Evolutionary conservation across 2,329 filamentous ascomycete species (phyloP).

Genomic region (Microascus cirrosus): DNA sequence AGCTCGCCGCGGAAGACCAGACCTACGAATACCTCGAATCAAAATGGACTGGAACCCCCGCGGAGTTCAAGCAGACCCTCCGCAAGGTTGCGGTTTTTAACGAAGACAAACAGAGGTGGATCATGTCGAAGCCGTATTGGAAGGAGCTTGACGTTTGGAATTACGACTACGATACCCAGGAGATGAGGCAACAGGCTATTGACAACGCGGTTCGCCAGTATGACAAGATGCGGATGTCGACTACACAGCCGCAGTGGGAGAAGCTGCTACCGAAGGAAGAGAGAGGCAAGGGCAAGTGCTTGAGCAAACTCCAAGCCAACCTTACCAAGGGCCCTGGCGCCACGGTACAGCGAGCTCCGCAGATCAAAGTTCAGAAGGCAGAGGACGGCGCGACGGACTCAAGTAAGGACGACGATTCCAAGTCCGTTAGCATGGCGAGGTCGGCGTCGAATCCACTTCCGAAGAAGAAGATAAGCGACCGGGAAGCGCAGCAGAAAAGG

Average conservation of each 20-base stretch:
- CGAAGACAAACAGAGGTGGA: slow-evolving; percentile 36
- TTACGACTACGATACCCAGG: slow-evolving; percentile 41
- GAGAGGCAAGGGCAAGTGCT: slow-evolving; percentile 43
- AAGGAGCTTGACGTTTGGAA: slow-evolving; percentile 55
- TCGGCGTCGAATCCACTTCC: slow-evolving; percentile 39
- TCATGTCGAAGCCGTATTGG: slow-evolving; percentile 45
- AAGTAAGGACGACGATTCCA: slow-evolving; percentile 16
- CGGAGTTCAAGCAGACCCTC: slow-evolving; percentile 43
- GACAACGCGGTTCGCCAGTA: slow-evolving; percentile 49
- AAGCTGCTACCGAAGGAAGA: slow-evolving; percentile 46
- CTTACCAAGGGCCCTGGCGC: slow-evolving; percentile 41
- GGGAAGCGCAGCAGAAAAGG: slow-evolving; percentile 45
- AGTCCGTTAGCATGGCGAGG: slow-evolving; percentile 25
- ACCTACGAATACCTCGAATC: slow-evolving; percentile 34
- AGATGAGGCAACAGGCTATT: slow-evolving; percentile 47
- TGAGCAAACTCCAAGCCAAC: slow-evolving; percentile 50
- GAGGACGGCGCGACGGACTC: slow-evolving; percentile 29
- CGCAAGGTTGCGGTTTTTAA: slow-evolving; percentile 48
- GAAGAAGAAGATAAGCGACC: slow-evolving; percentile 43
- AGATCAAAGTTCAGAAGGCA: slow-evolving; percentile 36
- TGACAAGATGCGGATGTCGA: slow-evolving; percentile 45
- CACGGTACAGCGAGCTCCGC: slow-evolving; percentile 19
- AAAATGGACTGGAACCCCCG: slow-evolving; percentile 38
- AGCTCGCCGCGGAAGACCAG: slow-evolving; percentile 44
- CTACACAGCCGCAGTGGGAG: slow-evolving; percentile 49